Percentiles rank a stretch among this genome's conserved stretches.
phyloP scores from a whole-genome alignment of 2,329 filamentous ascomycete genomes.

The Calonectria ilicicola region DNA sequence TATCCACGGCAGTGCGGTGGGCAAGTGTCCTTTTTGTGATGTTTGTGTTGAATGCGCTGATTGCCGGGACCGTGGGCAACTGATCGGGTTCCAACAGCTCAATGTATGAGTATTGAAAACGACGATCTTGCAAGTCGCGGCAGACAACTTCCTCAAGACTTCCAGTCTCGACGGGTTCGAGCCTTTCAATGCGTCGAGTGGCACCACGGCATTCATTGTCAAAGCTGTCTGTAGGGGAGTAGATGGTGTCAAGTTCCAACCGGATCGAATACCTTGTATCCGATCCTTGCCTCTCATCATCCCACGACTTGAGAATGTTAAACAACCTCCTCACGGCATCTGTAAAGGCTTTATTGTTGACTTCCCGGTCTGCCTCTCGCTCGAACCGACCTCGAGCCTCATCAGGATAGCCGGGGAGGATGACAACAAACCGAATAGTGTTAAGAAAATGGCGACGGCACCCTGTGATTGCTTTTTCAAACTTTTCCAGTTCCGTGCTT shows the following conservation, averaged over 20 bases:
- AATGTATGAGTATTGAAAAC: constrained; percentile 31
- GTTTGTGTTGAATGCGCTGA: constrained; percentile 23
- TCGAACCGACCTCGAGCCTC: constrained; percentile 33
- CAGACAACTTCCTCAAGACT: constrained; percentile 13
- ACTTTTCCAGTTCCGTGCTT: constrained; percentile 32
- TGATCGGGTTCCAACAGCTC: constrained; percentile 16
- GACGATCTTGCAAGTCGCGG: constrained; percentile 28
- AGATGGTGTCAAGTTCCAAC: constrained; percentile 28
- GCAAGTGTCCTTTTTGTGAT: constrained; percentile 24
- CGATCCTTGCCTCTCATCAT: constrained; percentile 15
- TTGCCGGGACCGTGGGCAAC: constrained; percentile 22
- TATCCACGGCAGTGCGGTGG: constrained; percentile 24
- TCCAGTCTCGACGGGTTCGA: constrained; percentile 26
- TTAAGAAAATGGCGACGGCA: constrained; percentile 33
- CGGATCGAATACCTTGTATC: constrained; percentile 28
- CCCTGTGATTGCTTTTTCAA: constrained; percentile 26
- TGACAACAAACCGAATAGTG: constrained; percentile 27
- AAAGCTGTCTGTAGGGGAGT: constrained; percentile 26
- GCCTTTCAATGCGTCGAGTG: constrained; percentile 24
- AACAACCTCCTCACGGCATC: constrained; percentile 33
- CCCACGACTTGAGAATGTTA: constrained; percentile 30
- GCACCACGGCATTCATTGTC: constrained; percentile 20
- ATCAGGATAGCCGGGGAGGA: constrained; percentile 34
- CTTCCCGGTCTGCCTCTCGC: constrained; percentile 29
- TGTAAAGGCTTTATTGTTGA: constrained; percentile 37